These are phyloP conservation scores for Penicillium hordei DNA, from an alignment of 2,329 filamentous ascomycete species.

Conservation along the genomic window DNA sequence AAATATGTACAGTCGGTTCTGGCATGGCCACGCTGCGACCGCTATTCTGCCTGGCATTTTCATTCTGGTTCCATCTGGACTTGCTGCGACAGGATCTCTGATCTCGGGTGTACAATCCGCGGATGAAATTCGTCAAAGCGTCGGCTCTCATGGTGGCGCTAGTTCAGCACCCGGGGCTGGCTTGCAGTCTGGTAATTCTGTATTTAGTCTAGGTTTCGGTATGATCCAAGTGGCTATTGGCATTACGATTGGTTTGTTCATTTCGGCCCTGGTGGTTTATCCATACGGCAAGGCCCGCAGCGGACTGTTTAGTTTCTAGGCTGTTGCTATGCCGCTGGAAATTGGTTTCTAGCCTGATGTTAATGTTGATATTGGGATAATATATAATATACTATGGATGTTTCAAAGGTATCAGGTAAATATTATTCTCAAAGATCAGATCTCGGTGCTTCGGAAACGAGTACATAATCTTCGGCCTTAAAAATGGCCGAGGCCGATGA, in stretches of 20 bases:
- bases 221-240: conserved; percentile 46
- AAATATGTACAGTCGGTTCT: conserved; percentile 69
- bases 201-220: conserved; percentile 40
- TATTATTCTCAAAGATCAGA: too few relatives aligned
- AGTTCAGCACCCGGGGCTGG: conserved; percentile 21
- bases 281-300: conserved; percentile 44
- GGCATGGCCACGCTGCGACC: conserved; percentile 77
- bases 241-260: conserved; percentile 44
- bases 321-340: not conserved
- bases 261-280: conserved; percentile 44
- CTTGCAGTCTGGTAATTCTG: conserved; percentile 15
- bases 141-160: conserved; percentile 13
- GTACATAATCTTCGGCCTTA: too few relatives aligned
- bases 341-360: not conserved
- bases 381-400: not conserved
- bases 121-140: conserved; percentile 49
- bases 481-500: not conserved
- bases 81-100: conserved; percentile 58
- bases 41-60: conserved; percentile 86
- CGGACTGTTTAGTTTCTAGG: conserved; percentile 41
- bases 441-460: too few relatives aligned
- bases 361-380: not conserved
- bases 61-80: conserved; percentile 60
- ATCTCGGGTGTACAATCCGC: conserved; percentile 57
- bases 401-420: too few relatives aligned